Evolutionary conservation across 1,284 basidiomycete species (phyloP), one percentile per base, ranked within the genome.

Genomic region (Afroboletus lepidellus): DNA sequence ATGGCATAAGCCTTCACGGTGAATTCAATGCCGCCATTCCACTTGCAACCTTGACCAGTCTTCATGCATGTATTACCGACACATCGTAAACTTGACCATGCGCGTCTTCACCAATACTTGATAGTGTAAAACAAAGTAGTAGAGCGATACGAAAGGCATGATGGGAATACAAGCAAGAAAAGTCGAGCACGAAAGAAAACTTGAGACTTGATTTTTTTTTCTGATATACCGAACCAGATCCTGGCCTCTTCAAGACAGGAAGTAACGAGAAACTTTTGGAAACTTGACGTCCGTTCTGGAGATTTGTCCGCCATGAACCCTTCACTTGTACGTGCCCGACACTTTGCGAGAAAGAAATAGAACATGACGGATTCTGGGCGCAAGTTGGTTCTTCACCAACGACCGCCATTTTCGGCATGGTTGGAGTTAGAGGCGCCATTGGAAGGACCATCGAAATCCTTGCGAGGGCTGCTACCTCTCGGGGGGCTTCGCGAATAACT

Each of bases 401-500:
- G 76, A 56, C 77, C 56, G 56, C 70, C 55, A 59, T 67, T 55
- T 55, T 67, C 65, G n/a, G 61, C 67, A 48, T 66, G 64, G 63
- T 68, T 60, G 55, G 63, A 53, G 60, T 56, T 67, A 44, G 68
- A 66, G 33, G 68, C 68, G 8, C 69, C 69, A 42, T 69, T 67
- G 41, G 65, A 56, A 41, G 65, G 65, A 24, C 66, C 69, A 46
- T 82, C 80, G 58, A 66, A 81, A 46, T 85, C 84, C 58, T 81
- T 74, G 58, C 66, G 78, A 38, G 87, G 88, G 72, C 87, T 90
- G 67, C 84, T 82, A 52, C 85, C 86, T 62, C 86, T 76, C 51
- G 86, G 85, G 33, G 89, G 89, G 71, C 85, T 89, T 62, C 85
- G 78, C 50, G 87, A 90, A 61, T 89, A 86, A 72, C 86, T 90